Evolutionary conservation across 2,329 filamentous ascomycete genomes (phyloP), one percentile per base, ranked within the genome.

Genomic region (Colletotrichum brevisporum): DNA sequence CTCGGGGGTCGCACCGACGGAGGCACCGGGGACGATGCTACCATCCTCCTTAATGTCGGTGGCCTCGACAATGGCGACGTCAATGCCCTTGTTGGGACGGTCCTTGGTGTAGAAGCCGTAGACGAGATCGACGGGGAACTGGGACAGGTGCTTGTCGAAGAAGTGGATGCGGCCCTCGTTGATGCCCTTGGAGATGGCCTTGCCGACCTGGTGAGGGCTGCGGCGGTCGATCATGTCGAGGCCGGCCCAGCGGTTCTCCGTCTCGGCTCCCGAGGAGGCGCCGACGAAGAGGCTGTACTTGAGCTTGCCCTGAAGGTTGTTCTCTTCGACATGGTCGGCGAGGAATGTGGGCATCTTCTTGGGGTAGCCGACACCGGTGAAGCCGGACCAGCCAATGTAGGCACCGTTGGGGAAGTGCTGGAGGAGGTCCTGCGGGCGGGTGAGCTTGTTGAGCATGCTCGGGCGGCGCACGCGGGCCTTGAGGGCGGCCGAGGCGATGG

Each of bases 301-400:
- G 74, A 97, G 84, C 85, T 97, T 85, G 65, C 94, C 94, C 81
- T 97, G 90, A 16, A 97, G 86, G 71, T 86, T 89, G 81, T 97
- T 97, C 83, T 93, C 89, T 83, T 97, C 94, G 73, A 97, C 94
- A 79, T 97, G 91, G 79, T 97, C 93, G 73, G 94, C 94, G 70
- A 97, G 85, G 73, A 92, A 94, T 4, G 91, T 92, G 16, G 94
- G 94, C 60, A 96, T 90, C 82, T 93, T 96, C 81, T 96, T 96
- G 72, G 93, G 93, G 83, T 96, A 96, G 69, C 93, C 93, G 62
- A 97, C 94, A 75, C 94, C 94, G 13, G 94, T 97, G 82, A 97
- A 97, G 43, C 94, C 94, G 72, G 91, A 94, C 94, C 94, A 97
- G 76, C 94, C 94, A 75, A 97, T 89, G 80, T 96, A 96, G n/a